These are phyloP conservation scores for Magnaporthales sp. DNA, from an alignment of 2,329 filamentous ascomycete genomes.

Conservation along the genomic window DNA sequence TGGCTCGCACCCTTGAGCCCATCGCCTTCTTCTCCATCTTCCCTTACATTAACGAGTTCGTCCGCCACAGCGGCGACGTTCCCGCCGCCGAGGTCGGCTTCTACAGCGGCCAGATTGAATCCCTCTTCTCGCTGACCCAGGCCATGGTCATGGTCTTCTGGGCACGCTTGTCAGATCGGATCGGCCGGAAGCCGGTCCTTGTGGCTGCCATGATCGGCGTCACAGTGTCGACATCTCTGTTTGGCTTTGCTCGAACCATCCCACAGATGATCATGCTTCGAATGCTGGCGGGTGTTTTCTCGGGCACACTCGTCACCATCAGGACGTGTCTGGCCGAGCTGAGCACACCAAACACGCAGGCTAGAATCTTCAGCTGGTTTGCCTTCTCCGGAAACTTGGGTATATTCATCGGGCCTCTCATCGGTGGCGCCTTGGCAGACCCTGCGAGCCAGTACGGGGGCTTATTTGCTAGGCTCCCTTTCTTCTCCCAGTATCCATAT, in stretches of 20 bases:
- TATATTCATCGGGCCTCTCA: constrained; percentile 60
- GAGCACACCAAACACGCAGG: constrained; percentile 61
- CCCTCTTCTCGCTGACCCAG: constrained; percentile 65
- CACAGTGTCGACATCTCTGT: not conserved
- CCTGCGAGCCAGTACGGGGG: constrained; percentile 55
- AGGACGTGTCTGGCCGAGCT: constrained; percentile 71
- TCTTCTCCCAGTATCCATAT: constrained; percentile 59
- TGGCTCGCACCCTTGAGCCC: constrained; percentile 63
- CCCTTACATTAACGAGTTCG: constrained; percentile 73
- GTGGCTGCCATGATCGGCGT: not conserved
- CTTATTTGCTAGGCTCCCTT: constrained; percentile 43
- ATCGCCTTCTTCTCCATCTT: constrained; percentile 80
- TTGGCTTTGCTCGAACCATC: constrained; percentile 47
- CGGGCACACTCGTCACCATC: constrained; percentile 65
- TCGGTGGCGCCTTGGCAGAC: constrained; percentile 62
- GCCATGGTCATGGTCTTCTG: constrained; percentile 72
- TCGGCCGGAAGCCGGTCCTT: constrained; percentile 10
- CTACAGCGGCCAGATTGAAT: constrained; percentile 68
- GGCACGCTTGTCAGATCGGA: constrained; percentile 57
- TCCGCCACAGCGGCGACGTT: constrained; percentile 54
- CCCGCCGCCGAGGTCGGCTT: constrained; percentile 63
- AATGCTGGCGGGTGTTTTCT: constrained; percentile 64
- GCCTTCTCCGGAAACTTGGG: constrained; percentile 68
- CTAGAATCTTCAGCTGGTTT: constrained; percentile 66
- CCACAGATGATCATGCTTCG: constrained; percentile 68